Base-by-base conservation (phyloP, 192 early-diverging fungal genomes). In the Dispira simplex region DNA sequence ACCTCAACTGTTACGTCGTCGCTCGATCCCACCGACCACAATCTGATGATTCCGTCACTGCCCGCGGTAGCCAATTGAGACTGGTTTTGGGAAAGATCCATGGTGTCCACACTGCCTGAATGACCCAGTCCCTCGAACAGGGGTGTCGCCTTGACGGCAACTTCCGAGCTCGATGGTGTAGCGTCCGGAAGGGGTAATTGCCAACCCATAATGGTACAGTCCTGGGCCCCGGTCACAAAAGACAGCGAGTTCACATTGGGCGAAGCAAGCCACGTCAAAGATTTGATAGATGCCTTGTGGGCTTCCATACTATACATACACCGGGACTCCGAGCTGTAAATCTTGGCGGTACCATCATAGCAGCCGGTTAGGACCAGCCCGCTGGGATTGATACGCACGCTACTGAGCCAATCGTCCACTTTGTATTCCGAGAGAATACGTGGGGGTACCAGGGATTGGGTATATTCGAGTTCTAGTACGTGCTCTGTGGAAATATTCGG, bases 321-420 rank as follows among this genome's bases (percentile, higher is more conserved):
- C 56, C 28, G 56, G 26, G 27, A n/a, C 0, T 43, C 16, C 1
- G 18, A 39, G 56, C 28, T 39, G 43, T 26, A 58, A 16, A 58
- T 39, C 56, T 58, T 58, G 25, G 21, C 27, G 27, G 56, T 58
- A 28, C 56, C 56, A 39, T 58, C 56, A 26, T 64, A 64, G 28
- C 63, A 23, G 9, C 46, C 48, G 9, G 20, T 21, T 2, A 64
- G 27, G 20, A 64, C 13, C 2, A 27, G 25, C 16, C 28, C 49
- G 27, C 12, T 52, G 0, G 63, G 48, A 0, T 10, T 58, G 27
- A 70, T 68, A 0, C 67, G 59, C 11, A 90, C 88, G 26, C 85
- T 85, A 64, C 85, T 85, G 65, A 98, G 87, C 95, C 95, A 98
- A 71, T 98, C 95, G 66, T 97, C 92, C 65, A 94, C 92, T 67